Conservation (phyloP, 164 flowering plant species). For the Hamamelis virginiana region DNA sequence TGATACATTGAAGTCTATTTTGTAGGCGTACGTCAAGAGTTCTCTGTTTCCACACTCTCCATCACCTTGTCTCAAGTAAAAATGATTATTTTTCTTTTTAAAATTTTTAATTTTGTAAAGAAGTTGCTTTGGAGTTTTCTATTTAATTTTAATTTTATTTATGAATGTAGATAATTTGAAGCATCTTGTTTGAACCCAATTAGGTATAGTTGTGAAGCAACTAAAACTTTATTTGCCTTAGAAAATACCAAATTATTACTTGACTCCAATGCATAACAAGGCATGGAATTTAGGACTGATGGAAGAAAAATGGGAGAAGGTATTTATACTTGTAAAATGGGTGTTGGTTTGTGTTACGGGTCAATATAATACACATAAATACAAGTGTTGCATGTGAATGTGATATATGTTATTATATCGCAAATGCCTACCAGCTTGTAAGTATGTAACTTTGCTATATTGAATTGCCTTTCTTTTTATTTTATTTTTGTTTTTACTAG, state of each 20-base stretch:
- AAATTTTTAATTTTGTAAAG: background rate
- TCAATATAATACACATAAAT: background rate
- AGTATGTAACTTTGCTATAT: background rate
- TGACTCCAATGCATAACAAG: background rate
- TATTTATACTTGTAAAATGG: background rate
- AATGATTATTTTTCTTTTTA: background rate
- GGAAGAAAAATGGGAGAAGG: background rate
- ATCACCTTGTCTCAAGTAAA: constrained; percentile 70
- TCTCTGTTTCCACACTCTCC: constrained; percentile 86
- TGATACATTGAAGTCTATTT: background rate
- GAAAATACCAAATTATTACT: background rate
- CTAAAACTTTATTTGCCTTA: background rate
- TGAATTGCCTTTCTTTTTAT: background rate
- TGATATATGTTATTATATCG: background rate
- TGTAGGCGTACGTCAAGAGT: constrained; percentile 89
- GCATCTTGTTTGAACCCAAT: background rate
- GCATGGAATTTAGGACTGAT: no score
- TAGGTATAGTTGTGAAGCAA: background rate
- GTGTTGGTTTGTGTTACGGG: background rate
- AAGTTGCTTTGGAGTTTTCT: background rate
- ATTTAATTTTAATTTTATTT: no score
- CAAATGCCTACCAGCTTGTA: background rate
- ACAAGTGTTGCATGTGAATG: background rate
- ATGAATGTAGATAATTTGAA: background rate
- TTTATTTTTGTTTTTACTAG: no score